These are phyloP conservation scores for Pyrus hybrid DNA, from an alignment of 331 rosid species.

Conservation along the genomic window DNA sequence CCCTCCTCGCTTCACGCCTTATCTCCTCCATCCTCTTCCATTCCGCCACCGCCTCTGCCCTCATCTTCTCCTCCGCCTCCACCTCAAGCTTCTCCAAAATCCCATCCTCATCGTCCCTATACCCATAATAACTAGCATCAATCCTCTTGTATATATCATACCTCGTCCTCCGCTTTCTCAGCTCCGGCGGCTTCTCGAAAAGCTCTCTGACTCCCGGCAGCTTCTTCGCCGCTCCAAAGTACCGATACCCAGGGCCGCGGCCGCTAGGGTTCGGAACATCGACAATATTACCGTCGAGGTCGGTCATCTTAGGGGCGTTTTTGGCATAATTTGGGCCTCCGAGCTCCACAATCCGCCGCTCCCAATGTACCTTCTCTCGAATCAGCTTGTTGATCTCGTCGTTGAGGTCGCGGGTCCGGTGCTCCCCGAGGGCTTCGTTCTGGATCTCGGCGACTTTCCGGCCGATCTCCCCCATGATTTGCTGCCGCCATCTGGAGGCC, in stretches of 20 bases:
- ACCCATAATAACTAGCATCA: constrained; percentile 81
- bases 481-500: constrained; percentile 89
- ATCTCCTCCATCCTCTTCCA: constrained; percentile 73
- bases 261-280: constrained; percentile 95
- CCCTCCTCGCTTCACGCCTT: constrained; percentile 72
- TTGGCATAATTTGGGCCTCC: constrained; percentile 70
- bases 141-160: constrained; percentile 85
- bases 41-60: constrained; percentile 60
- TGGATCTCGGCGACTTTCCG: constrained; percentile 93
- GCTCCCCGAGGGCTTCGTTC: constrained; percentile 91
- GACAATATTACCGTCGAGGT: constrained; percentile 77
- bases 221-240: constrained; percentile 89
- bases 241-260: constrained; percentile 88
- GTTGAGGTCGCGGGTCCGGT: constrained; percentile 89
- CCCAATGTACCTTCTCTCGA: constrained; percentile 78
- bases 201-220: constrained; percentile 76
- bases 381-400: constrained; percentile 90
- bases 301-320: constrained; percentile 83
- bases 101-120: constrained; percentile 90
- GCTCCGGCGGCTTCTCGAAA: constrained; percentile 87
- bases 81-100: constrained; percentile 60
- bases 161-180: constrained; percentile 69
- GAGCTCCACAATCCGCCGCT: constrained; percentile 75
- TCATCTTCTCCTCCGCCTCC: constrained; percentile 54
- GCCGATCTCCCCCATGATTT: constrained; percentile 88